Evolutionary conservation across 2,329 filamentous ascomycete species (phyloP).

Genomic region (Colletotrichum caudatum): DNA sequence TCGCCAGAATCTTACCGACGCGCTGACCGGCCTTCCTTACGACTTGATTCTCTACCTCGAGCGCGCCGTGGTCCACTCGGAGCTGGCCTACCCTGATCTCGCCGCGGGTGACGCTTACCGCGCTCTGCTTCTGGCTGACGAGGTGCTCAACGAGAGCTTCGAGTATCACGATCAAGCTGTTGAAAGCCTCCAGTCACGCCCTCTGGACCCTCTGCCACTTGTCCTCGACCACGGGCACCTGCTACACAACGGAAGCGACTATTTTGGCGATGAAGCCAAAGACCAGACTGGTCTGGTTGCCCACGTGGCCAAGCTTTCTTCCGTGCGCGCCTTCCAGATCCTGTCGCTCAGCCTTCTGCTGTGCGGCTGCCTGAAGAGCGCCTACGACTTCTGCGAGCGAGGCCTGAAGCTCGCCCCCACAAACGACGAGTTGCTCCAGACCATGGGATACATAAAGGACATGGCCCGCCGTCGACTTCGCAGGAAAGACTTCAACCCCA

Average conservation of each 20-base stretch:
- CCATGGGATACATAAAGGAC: slow-evolving; percentile 65
- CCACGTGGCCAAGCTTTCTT: slow-evolving; percentile 61
- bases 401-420: slow-evolving; percentile 67
- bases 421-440: slow-evolving; percentile 67
- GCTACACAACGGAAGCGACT: slow-evolving; percentile 45
- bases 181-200: slow-evolving; percentile 61
- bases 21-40: slow-evolving; percentile 65
- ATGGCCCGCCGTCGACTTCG: slow-evolving; percentile 64
- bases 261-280: slow-evolving; percentile 50
- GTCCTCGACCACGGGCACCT: slow-evolving; percentile 61
- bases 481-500: slow-evolving; percentile 59
- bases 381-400: slow-evolving; percentile 72
- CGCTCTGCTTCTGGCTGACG: slow-evolving; percentile 87
- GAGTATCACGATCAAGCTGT: slow-evolving; percentile 82
- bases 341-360: slow-evolving; percentile 70
- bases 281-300: slow-evolving; percentile 51
- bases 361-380: slow-evolving; percentile 76
- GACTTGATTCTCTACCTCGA: slow-evolving; percentile 75
- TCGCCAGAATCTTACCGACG: slow-evolving; percentile 69
- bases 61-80: slow-evolving; percentile 77
- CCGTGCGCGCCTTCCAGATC: slow-evolving; percentile 70
- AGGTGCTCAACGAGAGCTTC: slow-evolving; percentile 80
- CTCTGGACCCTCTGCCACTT: slow-evolving; percentile 53
- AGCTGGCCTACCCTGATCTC: slow-evolving; percentile 88
- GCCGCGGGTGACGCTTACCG: slow-evolving; percentile 91